Evolutionary conservation across 2,329 filamentous ascomycete species (phyloP).

Genomic region (Eurotiales sp.): DNA sequence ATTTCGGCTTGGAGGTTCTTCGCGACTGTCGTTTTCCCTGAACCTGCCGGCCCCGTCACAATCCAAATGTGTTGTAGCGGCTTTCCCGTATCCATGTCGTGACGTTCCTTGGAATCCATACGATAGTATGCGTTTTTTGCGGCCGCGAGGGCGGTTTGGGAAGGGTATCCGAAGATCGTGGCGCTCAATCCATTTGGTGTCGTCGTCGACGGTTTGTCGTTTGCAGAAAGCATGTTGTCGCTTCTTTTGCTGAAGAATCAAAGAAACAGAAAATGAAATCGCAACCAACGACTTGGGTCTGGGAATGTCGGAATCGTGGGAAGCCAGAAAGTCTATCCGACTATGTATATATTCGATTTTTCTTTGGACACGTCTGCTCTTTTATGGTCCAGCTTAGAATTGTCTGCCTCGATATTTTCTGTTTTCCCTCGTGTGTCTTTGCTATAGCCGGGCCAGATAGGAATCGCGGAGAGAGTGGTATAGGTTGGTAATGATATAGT

Average conservation of each 20-base stretch:
- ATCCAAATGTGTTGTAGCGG: slow-evolving; percentile 69
- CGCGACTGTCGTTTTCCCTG: slow-evolving; percentile 74
- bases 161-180: slow-evolving; percentile 6
- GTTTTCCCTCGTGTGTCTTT: no score
- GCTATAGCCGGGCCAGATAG: no score
- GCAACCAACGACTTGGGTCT: background rate
- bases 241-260: no score
- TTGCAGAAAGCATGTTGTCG: slow-evolving; percentile 14
- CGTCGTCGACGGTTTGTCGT: slow-evolving; percentile 13
- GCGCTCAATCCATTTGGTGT: slow-evolving; percentile 13
- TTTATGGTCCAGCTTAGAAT: background rate
- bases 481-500: no score
- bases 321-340: background rate
- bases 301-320: slow-evolving; percentile 2
- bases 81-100: slow-evolving; percentile 1
- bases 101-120: slow-evolving; percentile 2
- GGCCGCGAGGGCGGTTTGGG: background rate
- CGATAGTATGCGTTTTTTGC: slow-evolving; percentile 8
- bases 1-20: slow-evolving; percentile 61
- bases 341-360: background rate
- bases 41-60: slow-evolving; percentile 73
- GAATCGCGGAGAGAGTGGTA: no score
- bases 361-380: no score
- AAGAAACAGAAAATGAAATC: no score
- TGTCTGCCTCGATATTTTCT: background rate